These are phyloP conservation scores for Westerdykella ornata DNA, from an alignment of 2,329 filamentous ascomycete species.

Conservation along the genomic window DNA sequence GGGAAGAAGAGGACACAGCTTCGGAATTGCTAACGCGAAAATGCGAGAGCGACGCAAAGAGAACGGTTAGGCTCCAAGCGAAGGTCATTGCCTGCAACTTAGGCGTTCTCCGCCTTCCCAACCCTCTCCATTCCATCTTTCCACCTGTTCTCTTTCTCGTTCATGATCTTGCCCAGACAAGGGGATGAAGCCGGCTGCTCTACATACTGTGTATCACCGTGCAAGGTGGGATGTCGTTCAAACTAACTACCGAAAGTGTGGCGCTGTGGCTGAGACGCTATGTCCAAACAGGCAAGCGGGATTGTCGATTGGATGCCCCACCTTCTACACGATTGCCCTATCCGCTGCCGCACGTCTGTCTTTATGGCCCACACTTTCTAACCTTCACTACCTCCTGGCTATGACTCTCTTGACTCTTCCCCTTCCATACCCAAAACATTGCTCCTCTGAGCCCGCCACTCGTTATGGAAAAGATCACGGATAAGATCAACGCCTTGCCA, in stretches of 20 bases:
- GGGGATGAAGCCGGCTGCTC: too few relatives aligned
- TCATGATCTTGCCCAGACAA: too few relatives aligned
- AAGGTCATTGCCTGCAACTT: neutral
- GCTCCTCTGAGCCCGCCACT: neutral
- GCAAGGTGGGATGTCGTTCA: too few relatives aligned
- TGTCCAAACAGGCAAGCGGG: neutral
- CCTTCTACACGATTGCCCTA: conserved; percentile 3
- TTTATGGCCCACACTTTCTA: conserved; percentile 13
- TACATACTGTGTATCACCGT: too few relatives aligned
- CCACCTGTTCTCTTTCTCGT: too few relatives aligned
- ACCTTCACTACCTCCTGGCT: conserved; percentile 16
- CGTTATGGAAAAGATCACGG: conserved; percentile 65
- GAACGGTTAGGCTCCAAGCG: too few relatives aligned
- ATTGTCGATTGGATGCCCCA: conserved; percentile 15
- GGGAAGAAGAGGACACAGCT: conserved; percentile 4
- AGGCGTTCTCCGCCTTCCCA: too few relatives aligned
- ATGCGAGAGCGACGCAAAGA: too few relatives aligned
- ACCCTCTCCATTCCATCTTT: too few relatives aligned
- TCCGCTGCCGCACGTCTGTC: conserved; percentile 4
- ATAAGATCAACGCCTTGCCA: conserved; percentile 88
- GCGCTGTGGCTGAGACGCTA: conserved; percentile 1
- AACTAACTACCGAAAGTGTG: neutral
- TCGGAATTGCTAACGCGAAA: too few relatives aligned
- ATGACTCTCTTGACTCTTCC: conserved; percentile 22
- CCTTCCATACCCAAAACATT: neutral